Base-by-base conservation (phyloP, 495 filamentous ascomycete species). In the Aspergillus funiculosus region DNA sequence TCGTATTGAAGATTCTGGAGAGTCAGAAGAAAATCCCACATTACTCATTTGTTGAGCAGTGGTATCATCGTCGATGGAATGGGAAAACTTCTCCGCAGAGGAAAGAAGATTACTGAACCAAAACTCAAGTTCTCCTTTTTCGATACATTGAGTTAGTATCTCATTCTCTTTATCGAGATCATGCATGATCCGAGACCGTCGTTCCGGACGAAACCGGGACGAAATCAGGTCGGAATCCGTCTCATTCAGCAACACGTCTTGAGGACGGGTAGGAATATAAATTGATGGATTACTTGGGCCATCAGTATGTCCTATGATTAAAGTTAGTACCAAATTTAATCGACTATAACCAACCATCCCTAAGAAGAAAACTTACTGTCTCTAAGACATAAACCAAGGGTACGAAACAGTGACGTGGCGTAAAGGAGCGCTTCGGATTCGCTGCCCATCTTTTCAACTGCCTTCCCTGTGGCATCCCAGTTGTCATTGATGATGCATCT, bases 401-500 rank as follows among this genome's bases (percentile, higher is more conserved):
- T 65, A 14, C 51, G 59, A 34, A 54, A 62, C 11, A 71, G 58
- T 5, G 62, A 39, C 13, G 68, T 71, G 31, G 59, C 40, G 24
- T 46, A 52, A 38, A 62, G 43, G n/a, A 54, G 42, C 14, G 34
- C 44, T 26, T 61, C 57, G 6, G 39, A 45, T 22, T 57, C 51
- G 26, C 49, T 54, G 39, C 58, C 60, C 19, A 54, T 52, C 28
- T 49, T 43, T 26, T 67, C 62, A 0, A 59, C 61, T 15, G 54
- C 57, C 18, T 54, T 62, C 7, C 61, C 61, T 9, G 83, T 66
- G 19, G 53, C 62, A 35, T 72, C 71, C 85, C 87, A 95, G 58
- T 94, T 78, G 56, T 94, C 87, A 34, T 77, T 76, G 40, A 89
- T 75, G 49, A 82, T 80, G 54, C 85, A 86, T 27, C 89, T 79